These are phyloP conservation scores for Macrophomina tecta DNA, from an alignment of 2,329 filamentous ascomycete species.

Conservation along the genomic window DNA sequence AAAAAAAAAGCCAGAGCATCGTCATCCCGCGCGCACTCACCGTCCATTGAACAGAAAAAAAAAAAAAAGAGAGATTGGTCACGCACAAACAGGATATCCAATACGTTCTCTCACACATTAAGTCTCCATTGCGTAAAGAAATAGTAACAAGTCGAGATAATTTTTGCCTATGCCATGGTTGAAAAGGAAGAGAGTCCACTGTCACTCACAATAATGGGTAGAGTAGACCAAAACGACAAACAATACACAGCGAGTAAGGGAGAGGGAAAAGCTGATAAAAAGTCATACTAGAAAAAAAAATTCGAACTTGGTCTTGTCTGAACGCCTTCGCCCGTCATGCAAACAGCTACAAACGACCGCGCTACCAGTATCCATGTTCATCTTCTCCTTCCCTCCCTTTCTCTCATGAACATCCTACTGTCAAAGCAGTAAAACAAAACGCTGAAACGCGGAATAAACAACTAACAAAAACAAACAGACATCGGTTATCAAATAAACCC, in stretches of 20 bases:
- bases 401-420: conserved; percentile 15
- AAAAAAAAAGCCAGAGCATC: neutral
- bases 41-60: too few species aligned
- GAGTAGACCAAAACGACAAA: neutral
- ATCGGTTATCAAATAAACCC: conserved; percentile 6
- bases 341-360: neutral
- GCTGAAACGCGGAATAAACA: conserved; percentile 23
- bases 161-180: conserved; percentile 20
- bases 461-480: conserved; percentile 1
- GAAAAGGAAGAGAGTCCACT: neutral
- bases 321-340: conserved; percentile 25
- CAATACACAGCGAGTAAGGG: neutral
- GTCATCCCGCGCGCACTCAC: too few species aligned
- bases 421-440: conserved; percentile 20
- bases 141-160: neutral
- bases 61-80: too few species aligned
- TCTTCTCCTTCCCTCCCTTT: neutral
- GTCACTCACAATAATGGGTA: neutral
- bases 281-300: conserved; percentile 18
- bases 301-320: conserved; percentile 17
- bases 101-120: neutral
- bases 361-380: neutral
- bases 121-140: neutral
- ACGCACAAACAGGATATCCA: neutral
- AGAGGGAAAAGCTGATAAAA: conserved; percentile 1